These are phyloP conservation scores for Ceratobasidium sp. DNA, from an alignment of 1,284 basidiomycete species.

Conservation along the genomic window DNA sequence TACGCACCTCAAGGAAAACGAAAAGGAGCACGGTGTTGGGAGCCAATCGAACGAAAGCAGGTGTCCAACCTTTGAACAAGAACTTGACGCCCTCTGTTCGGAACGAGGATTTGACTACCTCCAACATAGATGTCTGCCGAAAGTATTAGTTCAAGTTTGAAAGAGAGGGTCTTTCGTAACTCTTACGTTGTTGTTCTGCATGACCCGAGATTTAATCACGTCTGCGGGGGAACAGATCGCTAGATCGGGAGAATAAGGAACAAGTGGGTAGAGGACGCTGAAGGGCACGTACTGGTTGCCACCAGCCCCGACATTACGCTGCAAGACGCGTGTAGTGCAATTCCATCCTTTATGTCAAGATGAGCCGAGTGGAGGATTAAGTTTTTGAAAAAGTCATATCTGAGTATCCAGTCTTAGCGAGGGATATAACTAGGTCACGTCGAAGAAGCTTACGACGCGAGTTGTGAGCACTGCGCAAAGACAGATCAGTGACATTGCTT, in stretches of 20 bases:
- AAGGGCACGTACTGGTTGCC: conserved; percentile 59
- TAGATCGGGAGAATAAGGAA: conserved; percentile 17
- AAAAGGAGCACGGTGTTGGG: conserved; percentile 58
- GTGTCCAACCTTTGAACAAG: conserved; percentile 67
- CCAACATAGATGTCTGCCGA: conserved; percentile 39
- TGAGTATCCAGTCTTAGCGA: conserved; percentile 11
- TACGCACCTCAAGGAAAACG: conserved; percentile 51
- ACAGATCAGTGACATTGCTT: conserved; percentile 4
- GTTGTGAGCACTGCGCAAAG: conserved; percentile 57
- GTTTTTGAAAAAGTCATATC: conserved; percentile 67
- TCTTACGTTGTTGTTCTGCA: conserved; percentile 54
- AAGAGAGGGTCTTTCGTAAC: neutral
- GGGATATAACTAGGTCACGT: neutral
- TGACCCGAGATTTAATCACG: conserved; percentile 64
- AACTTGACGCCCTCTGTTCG: conserved; percentile 59
- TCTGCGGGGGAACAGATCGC: conserved; percentile 61
- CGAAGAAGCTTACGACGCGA: conserved; percentile 55
- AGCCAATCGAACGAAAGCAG: conserved; percentile 61
- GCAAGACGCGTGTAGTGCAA: conserved; percentile 62
- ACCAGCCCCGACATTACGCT: conserved; percentile 64
- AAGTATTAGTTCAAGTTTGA: conserved; percentile 44
- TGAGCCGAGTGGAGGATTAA: conserved; percentile 55
- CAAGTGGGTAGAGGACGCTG: conserved; percentile 51
- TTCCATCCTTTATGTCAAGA: conserved; percentile 60
- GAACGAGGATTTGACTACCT: conserved; percentile 54